Evolutionary conservation across 2,329 filamentous ascomycete species (phyloP), one percentile per base, ranked within the genome.

Genomic region (Ophiostoma sp.): DNA sequence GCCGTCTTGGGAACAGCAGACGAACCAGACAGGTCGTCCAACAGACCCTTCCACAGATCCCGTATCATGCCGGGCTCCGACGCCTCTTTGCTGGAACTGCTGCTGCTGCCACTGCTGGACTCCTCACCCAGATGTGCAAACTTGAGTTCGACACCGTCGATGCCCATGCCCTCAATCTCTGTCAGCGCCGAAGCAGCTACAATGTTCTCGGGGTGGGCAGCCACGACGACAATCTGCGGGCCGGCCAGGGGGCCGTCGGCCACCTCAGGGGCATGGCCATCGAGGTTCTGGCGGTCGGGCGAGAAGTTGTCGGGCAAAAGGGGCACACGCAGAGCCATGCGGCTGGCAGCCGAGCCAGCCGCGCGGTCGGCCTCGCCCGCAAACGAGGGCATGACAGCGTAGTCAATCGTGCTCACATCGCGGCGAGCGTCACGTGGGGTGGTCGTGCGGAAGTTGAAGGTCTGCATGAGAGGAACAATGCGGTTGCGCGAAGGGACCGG

Each of bases 401-500:
- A 84, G 81, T 90, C 87, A 74, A 89, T 84, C 74, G 85, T 82
- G 63, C 78, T 79, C 57, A 79, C 72, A 72, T 80, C 78, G 68
- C 79, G 73, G 3, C 78, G 75, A n/a, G 81, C 76, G 36, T 82
- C 78, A 12, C 80, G 77, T 19, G 85, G 80, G 2, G 84, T 81
- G 22, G 85, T 84, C 28, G 85, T 84, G 77, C 83, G 83, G 83
- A 91, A 90, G 79, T 86, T 88, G 83, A 91, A 91, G 78, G 87
- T 88, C 82, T 91, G 89, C 89, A 91, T 91, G 72, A 91, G 82
- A 55, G 88, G 89, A 78, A 86, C 82, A 74, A 82, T 81, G 76
- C 84, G 84, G 78, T 82, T 80, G 79, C 82, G 76, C 77, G 84
- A 75, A 77, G 81, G 81, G 75, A 74, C 68, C 68, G 85, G 84